These are phyloP conservation scores for Fusarium humuli DNA, from an alignment of 2,329 filamentous ascomycete genomes.

Conservation along the genomic window DNA sequence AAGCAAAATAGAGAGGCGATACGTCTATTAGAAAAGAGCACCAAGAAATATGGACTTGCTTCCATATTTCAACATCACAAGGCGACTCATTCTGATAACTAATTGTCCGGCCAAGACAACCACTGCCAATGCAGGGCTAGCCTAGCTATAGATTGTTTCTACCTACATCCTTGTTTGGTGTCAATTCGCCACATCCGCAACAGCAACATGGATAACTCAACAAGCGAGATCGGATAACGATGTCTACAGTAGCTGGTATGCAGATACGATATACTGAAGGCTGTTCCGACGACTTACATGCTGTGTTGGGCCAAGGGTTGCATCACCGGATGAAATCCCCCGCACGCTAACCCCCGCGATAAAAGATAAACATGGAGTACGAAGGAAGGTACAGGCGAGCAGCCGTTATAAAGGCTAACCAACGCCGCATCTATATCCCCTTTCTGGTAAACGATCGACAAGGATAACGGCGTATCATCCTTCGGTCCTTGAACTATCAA, in stretches of 20 bases:
- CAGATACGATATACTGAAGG: not conserved
- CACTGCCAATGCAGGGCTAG: not conserved
- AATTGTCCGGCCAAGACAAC: not conserved
- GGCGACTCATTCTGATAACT: not conserved
- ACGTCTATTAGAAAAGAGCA: too few species aligned
- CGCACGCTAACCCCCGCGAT: not conserved
- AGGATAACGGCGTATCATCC: not conserved
- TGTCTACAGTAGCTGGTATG: not conserved
- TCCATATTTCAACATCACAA: too few species aligned
- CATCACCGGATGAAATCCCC: not conserved
- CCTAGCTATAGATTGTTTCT: not conserved
- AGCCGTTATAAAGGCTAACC: not conserved
- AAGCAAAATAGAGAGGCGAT: too few species aligned
- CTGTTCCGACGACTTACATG: not conserved
- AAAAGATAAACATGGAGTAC: not conserved
- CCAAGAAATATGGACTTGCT: too few species aligned
- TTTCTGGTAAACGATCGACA: not conserved
- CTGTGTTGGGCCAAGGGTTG: rapidly evolving
- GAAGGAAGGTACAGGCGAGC: not conserved
- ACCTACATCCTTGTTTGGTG: not conserved
- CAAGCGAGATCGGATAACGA: not conserved
- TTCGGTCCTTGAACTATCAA: not conserved
- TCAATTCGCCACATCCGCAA: not conserved
- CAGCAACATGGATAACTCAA: too few species aligned
- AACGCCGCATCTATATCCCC: not conserved